Conservation (phyloP, 257 asterid genomes). For the Marsdenia floribunda region DNA sequence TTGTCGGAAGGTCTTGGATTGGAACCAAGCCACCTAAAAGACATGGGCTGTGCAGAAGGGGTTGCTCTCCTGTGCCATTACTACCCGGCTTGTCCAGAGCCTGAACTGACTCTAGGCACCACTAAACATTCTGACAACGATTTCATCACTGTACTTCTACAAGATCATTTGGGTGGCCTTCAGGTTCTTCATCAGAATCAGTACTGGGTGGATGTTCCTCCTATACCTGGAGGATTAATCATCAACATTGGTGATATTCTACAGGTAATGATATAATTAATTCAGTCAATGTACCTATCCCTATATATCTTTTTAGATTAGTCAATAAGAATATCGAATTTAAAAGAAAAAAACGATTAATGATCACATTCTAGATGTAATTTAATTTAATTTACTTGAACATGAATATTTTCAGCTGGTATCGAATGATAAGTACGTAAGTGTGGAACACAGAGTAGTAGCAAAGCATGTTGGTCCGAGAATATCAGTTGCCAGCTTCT, state of each 20-base stretch:
- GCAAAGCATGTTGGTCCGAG: conserved; percentile 5
- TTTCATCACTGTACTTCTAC: background rate
- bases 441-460: background rate
- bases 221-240: conserved; percentile 2
- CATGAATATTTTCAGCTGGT: conserved; percentile 2
- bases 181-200: conserved; percentile 9
- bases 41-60: conserved; percentile 8
- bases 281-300: too few species aligned
- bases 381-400: background rate
- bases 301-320: background rate
- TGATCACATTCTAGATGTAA: too few species aligned
- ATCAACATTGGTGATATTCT: conserved; percentile 12
- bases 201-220: conserved; percentile 11
- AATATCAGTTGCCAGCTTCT: conserved; percentile 5
- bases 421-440: conserved; percentile 1
- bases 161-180: conserved; percentile 11
- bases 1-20: conserved; percentile 2
- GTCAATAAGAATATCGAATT: background rate
- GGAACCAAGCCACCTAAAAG: background rate
- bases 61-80: background rate
- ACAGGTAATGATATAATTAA: background rate
- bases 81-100: background rate
- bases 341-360: too few species aligned
- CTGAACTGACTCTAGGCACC: conserved; percentile 3
- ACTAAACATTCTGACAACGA: background rate